phyloP scores from a whole-genome alignment of 768 basidiomycete genomes.

The Amanita exitialis region DNA sequence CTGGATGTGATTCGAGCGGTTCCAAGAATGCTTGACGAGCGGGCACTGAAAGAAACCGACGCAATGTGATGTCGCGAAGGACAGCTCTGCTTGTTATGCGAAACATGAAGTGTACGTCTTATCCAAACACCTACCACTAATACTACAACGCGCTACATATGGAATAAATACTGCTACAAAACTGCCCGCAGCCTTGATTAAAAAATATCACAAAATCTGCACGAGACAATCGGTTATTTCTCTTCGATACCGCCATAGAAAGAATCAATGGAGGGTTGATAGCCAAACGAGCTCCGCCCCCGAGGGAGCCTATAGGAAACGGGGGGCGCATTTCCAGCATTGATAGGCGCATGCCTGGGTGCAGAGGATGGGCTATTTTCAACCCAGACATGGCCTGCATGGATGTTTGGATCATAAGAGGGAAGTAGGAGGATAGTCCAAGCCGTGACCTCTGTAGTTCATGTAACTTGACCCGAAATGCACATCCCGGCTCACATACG shows the following conservation, averaged over 20 bases:
- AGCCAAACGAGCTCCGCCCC: slow-evolving; percentile 15
- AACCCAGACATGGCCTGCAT: background rate
- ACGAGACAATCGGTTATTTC: background rate
- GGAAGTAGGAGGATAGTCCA: background rate
- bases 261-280: slow-evolving; percentile 27
- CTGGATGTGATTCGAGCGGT: slow-evolving; percentile 42
- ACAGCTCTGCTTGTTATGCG: background rate
- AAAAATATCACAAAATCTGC: background rate
- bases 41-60: slow-evolving; percentile 1
- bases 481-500: slow-evolving; percentile 6
- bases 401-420: background rate
- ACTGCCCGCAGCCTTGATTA: background rate
- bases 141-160: background rate
- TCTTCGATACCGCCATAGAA: slow-evolving; percentile 23
- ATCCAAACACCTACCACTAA: background rate
- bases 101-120: too few relatives aligned
- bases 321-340: slow-evolving; percentile 3
- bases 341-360: background rate
- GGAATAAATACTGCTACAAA: background rate
- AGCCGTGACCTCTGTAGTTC: slow-evolving; percentile 2
- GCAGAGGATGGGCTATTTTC: background rate
- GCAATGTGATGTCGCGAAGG: background rate
- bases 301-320: slow-evolving; percentile 11
- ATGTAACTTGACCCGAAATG: slow-evolving; percentile 8
- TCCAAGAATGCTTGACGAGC: slow-evolving; percentile 37